Conservation (phyloP, 306 rosid genomes). For the Ormosia semicastrata region DNA sequence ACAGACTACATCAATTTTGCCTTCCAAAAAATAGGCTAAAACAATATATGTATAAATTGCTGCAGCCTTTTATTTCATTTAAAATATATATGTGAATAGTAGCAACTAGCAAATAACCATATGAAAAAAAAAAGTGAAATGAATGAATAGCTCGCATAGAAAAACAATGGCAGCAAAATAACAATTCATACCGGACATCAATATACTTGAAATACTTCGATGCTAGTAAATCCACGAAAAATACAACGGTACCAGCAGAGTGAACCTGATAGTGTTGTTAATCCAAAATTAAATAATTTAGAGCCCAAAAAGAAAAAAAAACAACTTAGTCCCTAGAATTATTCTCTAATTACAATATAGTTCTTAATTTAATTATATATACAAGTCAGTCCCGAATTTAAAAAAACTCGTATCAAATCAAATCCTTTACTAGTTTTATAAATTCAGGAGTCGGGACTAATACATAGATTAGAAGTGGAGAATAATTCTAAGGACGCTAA, state of each 20-base stretch:
- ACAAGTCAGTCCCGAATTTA: neutral
- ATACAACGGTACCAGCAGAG: conserved; percentile 24
- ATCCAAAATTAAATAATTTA: neutral
- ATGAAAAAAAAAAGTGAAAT: neutral
- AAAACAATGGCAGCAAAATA: conserved; percentile 9
- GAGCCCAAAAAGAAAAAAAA: neutral
- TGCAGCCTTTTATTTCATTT: neutral
- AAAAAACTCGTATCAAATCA: neutral
- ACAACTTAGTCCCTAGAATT: neutral
- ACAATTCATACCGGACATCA: conserved; percentile 68
- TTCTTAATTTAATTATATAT: no score
- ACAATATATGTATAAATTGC: neutral
- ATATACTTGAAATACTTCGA: conserved; percentile 73
- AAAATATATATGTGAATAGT: neutral
- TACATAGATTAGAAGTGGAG: no score
- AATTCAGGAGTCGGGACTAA: neutral
- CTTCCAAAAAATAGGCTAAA: neutral
- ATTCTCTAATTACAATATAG: neutral
- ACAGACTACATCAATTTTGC: neutral
- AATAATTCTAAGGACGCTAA: neutral
- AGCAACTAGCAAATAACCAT: neutral
- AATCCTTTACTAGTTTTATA: neutral
- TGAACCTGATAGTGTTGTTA: conserved; percentile 44
- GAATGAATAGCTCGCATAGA: neutral
- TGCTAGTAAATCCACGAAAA: conserved; percentile 59